phyloP scores from a whole-genome alignment of 176 grass and related monocot genomes.

The Lolium rigidum region DNA sequence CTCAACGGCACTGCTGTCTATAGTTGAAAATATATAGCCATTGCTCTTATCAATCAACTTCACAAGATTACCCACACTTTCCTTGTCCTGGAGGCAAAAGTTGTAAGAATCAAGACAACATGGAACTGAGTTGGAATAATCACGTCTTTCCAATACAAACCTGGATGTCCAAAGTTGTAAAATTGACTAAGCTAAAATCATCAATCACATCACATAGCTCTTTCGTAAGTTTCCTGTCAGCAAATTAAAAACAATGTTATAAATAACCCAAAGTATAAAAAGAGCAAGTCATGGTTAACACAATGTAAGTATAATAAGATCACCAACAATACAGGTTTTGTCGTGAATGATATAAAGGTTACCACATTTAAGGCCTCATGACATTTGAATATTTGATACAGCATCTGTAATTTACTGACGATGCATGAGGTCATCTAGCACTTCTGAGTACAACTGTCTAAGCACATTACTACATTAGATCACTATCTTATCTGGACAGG shows the following conservation, averaged over 20 bases:
- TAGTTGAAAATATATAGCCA: constrained; percentile 91
- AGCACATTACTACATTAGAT: neutral
- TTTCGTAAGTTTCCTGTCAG: constrained; percentile 86
- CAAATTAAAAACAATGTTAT: constrained; percentile 33
- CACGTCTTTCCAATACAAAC: constrained; percentile 38
- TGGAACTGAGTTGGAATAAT: constrained; percentile 6
- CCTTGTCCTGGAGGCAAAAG: constrained; percentile 69
- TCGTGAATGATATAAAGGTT: neutral
- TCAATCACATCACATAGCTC: constrained; percentile 91
- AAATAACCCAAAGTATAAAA: neutral
- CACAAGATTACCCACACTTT: constrained; percentile 97
- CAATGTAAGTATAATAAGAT: constrained; percentile 26
- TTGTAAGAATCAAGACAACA: constrained; percentile 14
- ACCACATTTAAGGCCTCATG: neutral
- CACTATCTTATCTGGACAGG: neutral
- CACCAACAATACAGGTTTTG: neutral
- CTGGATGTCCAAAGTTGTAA: constrained; percentile 95
- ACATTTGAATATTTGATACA: neutral
- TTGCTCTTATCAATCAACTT: constrained; percentile 95
- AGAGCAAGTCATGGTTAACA: neutral
- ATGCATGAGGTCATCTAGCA: neutral
- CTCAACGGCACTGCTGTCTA: constrained; percentile 79
- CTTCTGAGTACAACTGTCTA: neutral
- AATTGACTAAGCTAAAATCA: constrained; percentile 80
- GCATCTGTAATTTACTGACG: neutral